Evolutionary conservation across 2,329 filamentous ascomycete genomes (phyloP), one percentile per base, ranked within the genome.

Genomic region (Phialophora expanda): DNA sequence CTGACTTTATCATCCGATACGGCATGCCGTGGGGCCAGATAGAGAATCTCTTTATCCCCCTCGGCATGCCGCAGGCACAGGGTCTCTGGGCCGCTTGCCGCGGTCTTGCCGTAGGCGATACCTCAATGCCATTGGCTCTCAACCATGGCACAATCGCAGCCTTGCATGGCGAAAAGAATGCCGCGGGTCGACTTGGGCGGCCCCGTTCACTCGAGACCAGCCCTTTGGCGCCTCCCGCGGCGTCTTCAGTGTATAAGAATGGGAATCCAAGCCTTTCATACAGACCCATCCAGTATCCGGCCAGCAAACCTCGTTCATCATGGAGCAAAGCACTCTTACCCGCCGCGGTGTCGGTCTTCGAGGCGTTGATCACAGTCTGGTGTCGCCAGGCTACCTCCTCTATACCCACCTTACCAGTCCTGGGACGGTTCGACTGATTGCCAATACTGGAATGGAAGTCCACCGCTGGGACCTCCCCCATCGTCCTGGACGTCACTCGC

Each of bases 281-380:
- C 17, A 17, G 46, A 46, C 14, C 17, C 20, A 32, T 12, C 17
- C n/a, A 32, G 28, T 32, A 17, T 17, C 11, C 6, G 32, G 17
- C 28, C 28, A 50, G 3, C 57, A 32, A 14, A n/a, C 32, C 1
- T 11, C 44, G 32, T 32, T 51, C 26, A 48, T 9, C 1, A 81
- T 81, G 78, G 79, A 82, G 60, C 80, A 82, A 73, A 78, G 78
- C 66, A 80, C 79, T 3, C 73, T 82, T 32, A 73, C 75, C 62
- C 75, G 80, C 32, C 75, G 80, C 24, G 80, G 80, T 50, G 67
- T 81, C 22, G 79, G 78, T 22, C 74, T 82, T 17, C 74, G 72
- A 12, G 80, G 78, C 2, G 73, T 81, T 20, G 77, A 81, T 67
- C 69, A 75, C 28, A 50, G 74, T 28, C 71, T 69, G 34, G 76